phyloP scores from a whole-genome alignment of 2,329 filamentous ascomycete species.

The Aspergillus pseudoviridinutans region DNA sequence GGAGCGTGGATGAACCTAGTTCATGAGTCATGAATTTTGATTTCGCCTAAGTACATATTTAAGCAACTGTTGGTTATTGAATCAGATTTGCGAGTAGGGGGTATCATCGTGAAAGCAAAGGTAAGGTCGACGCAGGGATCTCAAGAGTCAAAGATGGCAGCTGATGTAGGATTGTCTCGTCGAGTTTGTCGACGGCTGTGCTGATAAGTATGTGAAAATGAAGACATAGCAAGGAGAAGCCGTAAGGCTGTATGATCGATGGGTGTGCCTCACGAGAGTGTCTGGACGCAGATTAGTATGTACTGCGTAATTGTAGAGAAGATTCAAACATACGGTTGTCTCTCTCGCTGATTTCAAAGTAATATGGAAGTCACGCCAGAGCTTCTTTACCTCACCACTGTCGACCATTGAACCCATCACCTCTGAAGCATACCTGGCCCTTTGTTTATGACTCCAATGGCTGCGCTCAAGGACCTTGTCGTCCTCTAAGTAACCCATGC shows the following conservation, averaged over 20 bases:
- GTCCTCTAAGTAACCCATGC: conserved; percentile 55
- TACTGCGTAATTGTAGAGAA: neutral
- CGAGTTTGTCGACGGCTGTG: neutral
- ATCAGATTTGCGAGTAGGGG: neutral
- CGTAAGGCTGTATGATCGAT: neutral
- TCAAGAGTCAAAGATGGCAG: neutral
- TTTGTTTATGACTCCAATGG: conserved; percentile 56
- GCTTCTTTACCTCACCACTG: conserved; percentile 53
- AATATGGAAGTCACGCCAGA: conserved; percentile 64
- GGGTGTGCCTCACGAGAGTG: neutral
- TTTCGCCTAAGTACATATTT: neutral
- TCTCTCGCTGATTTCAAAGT: conserved; percentile 58
- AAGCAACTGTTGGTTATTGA: neutral
- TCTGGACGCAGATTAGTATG: conserved; percentile 1
- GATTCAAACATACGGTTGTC: conserved; percentile 35
- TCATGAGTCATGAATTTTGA: neutral
- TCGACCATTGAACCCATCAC: conserved; percentile 63
- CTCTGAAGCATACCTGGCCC: conserved; percentile 57
- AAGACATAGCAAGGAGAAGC: neutral
- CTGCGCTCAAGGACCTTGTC: conserved; percentile 59
- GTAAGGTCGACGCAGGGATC: too few relatives aligned
- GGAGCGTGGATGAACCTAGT: conserved; percentile 20
- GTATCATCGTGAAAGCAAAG: neutral
- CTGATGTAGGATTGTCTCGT: neutral
- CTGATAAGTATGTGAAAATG: neutral